phyloP scores from a whole-genome alignment of 2,329 filamentous ascomycete species.

The Botrytis sinoallii region DNA sequence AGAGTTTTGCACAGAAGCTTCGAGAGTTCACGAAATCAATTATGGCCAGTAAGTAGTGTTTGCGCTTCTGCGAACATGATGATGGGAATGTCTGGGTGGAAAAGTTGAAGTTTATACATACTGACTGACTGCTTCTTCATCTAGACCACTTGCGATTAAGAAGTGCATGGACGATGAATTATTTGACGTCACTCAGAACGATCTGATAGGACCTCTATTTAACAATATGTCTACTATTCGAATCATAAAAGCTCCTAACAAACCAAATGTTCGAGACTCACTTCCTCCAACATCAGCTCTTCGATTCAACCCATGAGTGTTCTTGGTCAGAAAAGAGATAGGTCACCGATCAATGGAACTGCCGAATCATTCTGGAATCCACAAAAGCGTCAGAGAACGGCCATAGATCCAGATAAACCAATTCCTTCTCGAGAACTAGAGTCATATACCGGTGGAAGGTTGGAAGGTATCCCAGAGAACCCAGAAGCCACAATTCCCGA shows the following conservation, averaged over 20 bases:
- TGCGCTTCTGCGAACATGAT: neutral
- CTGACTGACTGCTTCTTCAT: slow-evolving; percentile 6
- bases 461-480: slow-evolving; percentile 14
- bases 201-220: slow-evolving; percentile 34
- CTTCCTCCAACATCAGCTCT: slow-evolving; percentile 37
- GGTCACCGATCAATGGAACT: slow-evolving; percentile 23
- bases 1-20: slow-evolving; percentile 36
- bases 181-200: slow-evolving; percentile 36
- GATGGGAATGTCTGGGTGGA: neutral
- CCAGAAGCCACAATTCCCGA: slow-evolving; percentile 27
- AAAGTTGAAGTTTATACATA: neutral
- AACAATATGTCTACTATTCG: slow-evolving; percentile 31
- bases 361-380: slow-evolving; percentile 25
- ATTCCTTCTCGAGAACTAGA: slow-evolving; percentile 35
- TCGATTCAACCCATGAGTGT: slow-evolving; percentile 28
- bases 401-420: slow-evolving; percentile 34
- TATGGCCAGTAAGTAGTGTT: slow-evolving; percentile 35
- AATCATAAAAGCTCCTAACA: slow-evolving; percentile 32
- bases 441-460: slow-evolving; percentile 4
- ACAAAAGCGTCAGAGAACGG: slow-evolving; percentile 34
- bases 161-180: slow-evolving; percentile 37
- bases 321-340: slow-evolving; percentile 29
- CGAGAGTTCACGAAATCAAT: slow-evolving; percentile 35
- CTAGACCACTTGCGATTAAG: slow-evolving; percentile 35
- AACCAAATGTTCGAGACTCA: slow-evolving; percentile 33